A percentile compares a stretch with the other conserved stretches of the same genome.
Evolutionary conservation across 495 filamentous ascomycete species (phyloP).

Genomic region (Hapsidospora chrysogenum): DNA sequence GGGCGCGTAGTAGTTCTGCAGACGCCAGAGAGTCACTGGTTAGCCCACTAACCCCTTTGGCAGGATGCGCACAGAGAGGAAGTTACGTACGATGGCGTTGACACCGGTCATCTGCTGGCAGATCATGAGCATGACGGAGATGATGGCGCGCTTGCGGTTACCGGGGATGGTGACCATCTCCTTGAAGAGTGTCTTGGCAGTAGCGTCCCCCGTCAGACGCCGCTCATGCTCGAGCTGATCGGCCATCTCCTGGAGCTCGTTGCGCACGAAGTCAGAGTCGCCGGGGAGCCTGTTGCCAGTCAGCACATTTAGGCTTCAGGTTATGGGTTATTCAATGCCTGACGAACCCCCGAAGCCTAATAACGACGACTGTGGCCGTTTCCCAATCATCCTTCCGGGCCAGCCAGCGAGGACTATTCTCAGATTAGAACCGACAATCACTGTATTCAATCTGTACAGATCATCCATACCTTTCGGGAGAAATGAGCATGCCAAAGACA

Average conservation of each 20-base stretch:
- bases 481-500: conserved; percentile 3
- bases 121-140: conserved; percentile 46
- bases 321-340: conserved; percentile 2
- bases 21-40: neutral
- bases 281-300: conserved; percentile 15
- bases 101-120: conserved; percentile 58
- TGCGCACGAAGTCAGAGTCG: conserved; percentile 41
- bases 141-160: conserved; percentile 45
- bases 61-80: neutral
- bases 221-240: conserved; percentile 48
- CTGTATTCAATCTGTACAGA: too few species aligned
- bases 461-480: conserved; percentile 3
- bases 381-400: conserved; percentile 45
- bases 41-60: neutral
- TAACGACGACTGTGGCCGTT: conserved; percentile 18
- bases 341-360: conserved; percentile 7
- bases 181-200: conserved; percentile 41
- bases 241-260: conserved; percentile 42
- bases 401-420: conserved; percentile 37
- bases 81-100: conserved; percentile 23
- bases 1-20: conserved; percentile 50
- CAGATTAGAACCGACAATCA: too few species aligned
- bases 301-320: neutral
- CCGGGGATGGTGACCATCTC: conserved; percentile 51
- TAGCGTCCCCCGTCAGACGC: conserved; percentile 34